These are phyloP conservation scores for Lasiosphaeria miniovina DNA, from an alignment of 495 filamentous ascomycete species.

Conservation along the genomic window DNA sequence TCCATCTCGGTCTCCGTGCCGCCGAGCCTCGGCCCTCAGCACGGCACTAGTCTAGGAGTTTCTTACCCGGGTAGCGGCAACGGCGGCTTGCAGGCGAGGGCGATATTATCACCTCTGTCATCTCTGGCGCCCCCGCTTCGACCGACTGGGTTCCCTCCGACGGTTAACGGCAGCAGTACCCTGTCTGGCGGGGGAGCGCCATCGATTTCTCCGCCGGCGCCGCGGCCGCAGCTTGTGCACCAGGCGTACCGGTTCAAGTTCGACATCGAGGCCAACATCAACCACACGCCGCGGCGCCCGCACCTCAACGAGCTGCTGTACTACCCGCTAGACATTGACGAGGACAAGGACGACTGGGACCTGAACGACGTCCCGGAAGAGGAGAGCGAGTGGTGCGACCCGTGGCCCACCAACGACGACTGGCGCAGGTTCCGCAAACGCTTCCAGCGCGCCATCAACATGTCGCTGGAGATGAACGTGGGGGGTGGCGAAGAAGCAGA, in stretches of 20 bases:
- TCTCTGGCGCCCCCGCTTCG: background rate
- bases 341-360: slow-evolving; percentile 34
- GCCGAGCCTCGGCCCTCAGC: background rate
- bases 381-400: slow-evolving; percentile 36
- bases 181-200: slow-evolving; percentile 5
- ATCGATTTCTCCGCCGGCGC: slow-evolving; percentile 5
- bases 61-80: slow-evolving; percentile 4
- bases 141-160: background rate
- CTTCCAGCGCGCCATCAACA: slow-evolving; percentile 32
- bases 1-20: background rate
- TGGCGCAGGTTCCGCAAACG: slow-evolving; percentile 37
- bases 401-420: slow-evolving; percentile 40
- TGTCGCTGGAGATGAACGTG: slow-evolving; percentile 25
- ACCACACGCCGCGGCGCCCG: slow-evolving; percentile 41
- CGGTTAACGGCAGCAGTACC: slow-evolving; percentile 2
- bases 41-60: background rate
- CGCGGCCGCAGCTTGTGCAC: slow-evolving; percentile 32
- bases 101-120: background rate
- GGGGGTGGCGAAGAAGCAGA: background rate
- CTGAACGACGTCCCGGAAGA: slow-evolving; percentile 19
- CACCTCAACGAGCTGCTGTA: slow-evolving; percentile 42
- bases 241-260: slow-evolving; percentile 51
- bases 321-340: slow-evolving; percentile 38
- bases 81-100: background rate
- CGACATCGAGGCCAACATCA: slow-evolving; percentile 48